Evolutionary conservation across 2,329 filamentous ascomycete genomes (phyloP).

Genomic region (Monosporascus cannonballus): DNA sequence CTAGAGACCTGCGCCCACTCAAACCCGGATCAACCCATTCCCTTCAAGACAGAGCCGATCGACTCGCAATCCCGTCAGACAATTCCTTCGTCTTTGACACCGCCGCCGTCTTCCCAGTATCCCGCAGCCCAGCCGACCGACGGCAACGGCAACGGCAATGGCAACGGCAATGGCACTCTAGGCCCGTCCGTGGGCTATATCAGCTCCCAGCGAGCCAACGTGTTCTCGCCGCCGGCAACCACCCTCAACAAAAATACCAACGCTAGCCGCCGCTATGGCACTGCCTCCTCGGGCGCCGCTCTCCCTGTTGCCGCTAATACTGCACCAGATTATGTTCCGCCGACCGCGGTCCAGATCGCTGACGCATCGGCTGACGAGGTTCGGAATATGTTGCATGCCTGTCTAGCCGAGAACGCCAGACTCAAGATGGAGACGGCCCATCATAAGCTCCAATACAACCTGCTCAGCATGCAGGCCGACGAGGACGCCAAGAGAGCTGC

Average conservation of each 20-base stretch:
- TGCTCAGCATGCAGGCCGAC: constrained; percentile 76
- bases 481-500: constrained; percentile 81
- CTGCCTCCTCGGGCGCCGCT: constrained; percentile 12
- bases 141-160: constrained; percentile 5
- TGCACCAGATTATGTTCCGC: constrained; percentile 38
- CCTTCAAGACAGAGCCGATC: constrained; percentile 45
- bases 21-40: constrained; percentile 12
- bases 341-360: constrained; percentile 43
- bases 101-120: constrained; percentile 49
- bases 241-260: constrained; percentile 21
- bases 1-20: constrained; percentile 21
- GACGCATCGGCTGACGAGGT: constrained; percentile 51
- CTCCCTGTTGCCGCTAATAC: constrained; percentile 1
- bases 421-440: constrained; percentile 81
- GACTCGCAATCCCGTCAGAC: constrained; percentile 40
- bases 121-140: constrained; percentile 21
- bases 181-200: constrained; percentile 25
- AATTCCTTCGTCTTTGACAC: constrained; percentile 53
- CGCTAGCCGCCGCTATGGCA: constrained; percentile 22
- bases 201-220: constrained; percentile 39
- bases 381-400: constrained; percentile 47
- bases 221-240: constrained; percentile 51
- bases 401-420: constrained; percentile 50
- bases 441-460: constrained; percentile 82
- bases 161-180: constrained; percentile 10